Evolutionary conservation across 805 yeast species (phyloP).

Genomic region (Zygosaccharomyces bisporus): DNA sequence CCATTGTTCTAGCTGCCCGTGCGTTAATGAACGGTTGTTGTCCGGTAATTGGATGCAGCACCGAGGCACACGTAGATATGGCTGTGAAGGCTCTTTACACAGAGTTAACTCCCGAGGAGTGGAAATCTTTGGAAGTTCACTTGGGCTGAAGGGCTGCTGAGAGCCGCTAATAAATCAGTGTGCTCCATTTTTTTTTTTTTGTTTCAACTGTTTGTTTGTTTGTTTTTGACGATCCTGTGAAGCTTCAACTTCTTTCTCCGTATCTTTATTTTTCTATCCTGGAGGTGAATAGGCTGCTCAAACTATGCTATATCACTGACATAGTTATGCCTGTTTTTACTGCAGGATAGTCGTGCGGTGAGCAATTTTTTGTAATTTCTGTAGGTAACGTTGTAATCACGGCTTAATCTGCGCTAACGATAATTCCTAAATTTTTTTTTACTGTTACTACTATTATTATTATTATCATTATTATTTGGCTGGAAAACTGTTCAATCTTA

Average conservation of each 20-base stretch:
- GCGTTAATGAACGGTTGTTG: neutral
- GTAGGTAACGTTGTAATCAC: neutral
- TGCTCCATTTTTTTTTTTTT: neutral
- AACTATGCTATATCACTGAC: neutral
- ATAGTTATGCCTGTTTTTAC: neutral
- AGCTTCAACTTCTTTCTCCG: neutral
- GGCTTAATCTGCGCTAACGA: neutral
- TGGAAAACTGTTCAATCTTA: no score
- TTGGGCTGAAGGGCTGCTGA: neutral
- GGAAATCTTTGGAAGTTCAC: neutral
- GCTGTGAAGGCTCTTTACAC: slow-evolving; percentile 1
- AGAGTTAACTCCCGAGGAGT: slow-evolving; percentile 3
- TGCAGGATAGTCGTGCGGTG: neutral
- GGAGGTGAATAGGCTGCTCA: neutral
- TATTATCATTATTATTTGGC: no score
- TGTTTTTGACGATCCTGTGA: neutral
- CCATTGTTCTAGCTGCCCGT: slow-evolving; percentile 1
- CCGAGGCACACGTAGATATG: neutral
- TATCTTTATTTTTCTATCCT: no score
- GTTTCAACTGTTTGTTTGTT: neutral
- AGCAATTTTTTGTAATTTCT: neutral
- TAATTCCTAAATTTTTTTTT: no score
- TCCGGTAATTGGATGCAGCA: slow-evolving; percentile 4
- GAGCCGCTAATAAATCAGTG: neutral
- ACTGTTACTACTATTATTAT: no score